phyloP scores from a whole-genome alignment of 2,329 filamentous ascomycete genomes.

The Fusarium vanettenii region DNA sequence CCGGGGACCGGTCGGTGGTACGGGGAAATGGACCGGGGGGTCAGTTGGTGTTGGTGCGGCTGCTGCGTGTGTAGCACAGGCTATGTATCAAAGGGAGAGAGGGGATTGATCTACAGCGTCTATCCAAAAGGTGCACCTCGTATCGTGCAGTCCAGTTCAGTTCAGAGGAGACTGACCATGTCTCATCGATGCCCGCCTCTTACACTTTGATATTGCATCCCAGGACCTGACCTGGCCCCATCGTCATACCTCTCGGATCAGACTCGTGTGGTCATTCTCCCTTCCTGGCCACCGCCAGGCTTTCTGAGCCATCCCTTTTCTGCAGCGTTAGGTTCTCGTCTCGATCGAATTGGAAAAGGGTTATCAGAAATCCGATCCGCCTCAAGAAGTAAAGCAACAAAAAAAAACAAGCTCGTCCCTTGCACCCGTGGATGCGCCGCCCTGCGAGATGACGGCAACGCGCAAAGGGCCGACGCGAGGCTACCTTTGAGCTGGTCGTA shows the following conservation, averaged over 20 bases:
- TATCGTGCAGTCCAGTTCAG: conserved; percentile 12
- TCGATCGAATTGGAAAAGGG: conserved; percentile 1
- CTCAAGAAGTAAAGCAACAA: neutral
- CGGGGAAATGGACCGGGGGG: conserved; percentile 21
- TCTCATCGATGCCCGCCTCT: conserved; percentile 33
- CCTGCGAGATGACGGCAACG: neutral
- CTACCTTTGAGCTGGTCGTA: neutral
- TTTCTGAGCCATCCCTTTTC: conserved; percentile 26
- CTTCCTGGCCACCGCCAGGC: conserved; percentile 18
- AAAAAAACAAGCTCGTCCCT: conserved; percentile 22
- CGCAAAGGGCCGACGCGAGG: conserved; percentile 5
- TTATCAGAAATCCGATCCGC: conserved; percentile 16
- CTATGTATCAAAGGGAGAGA: neutral
- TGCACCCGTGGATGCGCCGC: conserved; percentile 7
- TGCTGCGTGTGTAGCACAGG: conserved; percentile 8
- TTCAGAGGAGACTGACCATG: conserved; percentile 7
- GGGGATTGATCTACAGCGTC: conserved; percentile 10
- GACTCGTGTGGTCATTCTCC: conserved; percentile 17
- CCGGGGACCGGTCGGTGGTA: conserved; percentile 6
- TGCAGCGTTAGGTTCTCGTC: neutral
- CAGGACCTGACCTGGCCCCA: conserved; percentile 24
- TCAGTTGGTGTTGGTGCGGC: neutral
- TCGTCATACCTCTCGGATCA: conserved; percentile 24
- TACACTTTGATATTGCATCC: conserved; percentile 25
- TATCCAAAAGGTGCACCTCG: conserved; percentile 13